phyloP scores from a whole-genome alignment of 345 rosid species.

The Brassica juncea region DNA sequence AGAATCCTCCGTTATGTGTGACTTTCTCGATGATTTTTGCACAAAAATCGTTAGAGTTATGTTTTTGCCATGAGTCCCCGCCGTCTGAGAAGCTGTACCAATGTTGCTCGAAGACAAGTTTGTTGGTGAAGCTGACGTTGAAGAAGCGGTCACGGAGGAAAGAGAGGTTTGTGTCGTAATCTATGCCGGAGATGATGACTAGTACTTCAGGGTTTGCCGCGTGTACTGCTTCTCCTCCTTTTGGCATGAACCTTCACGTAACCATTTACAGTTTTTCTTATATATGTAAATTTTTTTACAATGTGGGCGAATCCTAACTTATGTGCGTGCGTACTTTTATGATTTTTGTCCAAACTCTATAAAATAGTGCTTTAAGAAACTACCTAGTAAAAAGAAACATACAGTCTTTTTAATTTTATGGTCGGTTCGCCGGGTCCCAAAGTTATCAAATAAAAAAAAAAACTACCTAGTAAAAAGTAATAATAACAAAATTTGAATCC shows the following conservation, averaged over 20 bases:
- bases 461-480: too few species aligned
- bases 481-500: too few species aligned
- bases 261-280: not conserved
- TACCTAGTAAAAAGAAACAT: too few species aligned
- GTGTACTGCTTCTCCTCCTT: slow-evolving; percentile 92
- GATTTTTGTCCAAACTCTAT: too few species aligned
- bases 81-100: slow-evolving; percentile 75
- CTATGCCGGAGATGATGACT: slow-evolving; percentile 78
- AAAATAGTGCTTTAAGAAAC: too few species aligned
- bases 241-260: slow-evolving; percentile 56
- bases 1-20: slow-evolving; percentile 58
- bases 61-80: slow-evolving; percentile 61
- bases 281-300: too few species aligned
- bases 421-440: too few species aligned
- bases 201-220: slow-evolving; percentile 73
- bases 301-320: too few species aligned
- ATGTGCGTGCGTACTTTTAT: too few species aligned
- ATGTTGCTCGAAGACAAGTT: slow-evolving; percentile 73
- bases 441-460: too few species aligned
- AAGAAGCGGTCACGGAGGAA: slow-evolving; percentile 51
- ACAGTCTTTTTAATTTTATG: too few species aligned
- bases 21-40: slow-evolving; percentile 52
- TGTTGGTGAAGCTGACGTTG: slow-evolving; percentile 55
- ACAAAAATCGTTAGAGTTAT: slow-evolving; percentile 75
- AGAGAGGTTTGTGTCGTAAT: slow-evolving; percentile 65